phyloP scores from a whole-genome alignment of 257 asterid genomes.

The Haberlea rhodopensis region DNA sequence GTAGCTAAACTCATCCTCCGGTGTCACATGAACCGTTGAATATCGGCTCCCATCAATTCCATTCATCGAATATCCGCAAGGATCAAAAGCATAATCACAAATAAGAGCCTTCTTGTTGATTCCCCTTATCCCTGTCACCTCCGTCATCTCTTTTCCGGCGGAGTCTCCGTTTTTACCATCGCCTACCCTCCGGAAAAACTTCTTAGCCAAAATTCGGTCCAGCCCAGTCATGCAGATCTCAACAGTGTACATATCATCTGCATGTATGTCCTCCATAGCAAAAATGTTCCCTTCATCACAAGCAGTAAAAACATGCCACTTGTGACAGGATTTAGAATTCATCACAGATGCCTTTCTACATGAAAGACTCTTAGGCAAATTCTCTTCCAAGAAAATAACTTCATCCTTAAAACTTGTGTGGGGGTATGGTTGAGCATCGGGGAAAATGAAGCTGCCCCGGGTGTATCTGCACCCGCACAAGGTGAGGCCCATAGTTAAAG shows the following conservation, averaged over 20 bases:
- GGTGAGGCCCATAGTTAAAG: slow-evolving; percentile 51
- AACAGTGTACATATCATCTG: slow-evolving; percentile 45
- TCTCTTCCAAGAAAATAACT: slow-evolving; percentile 50
- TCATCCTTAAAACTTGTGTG: slow-evolving; percentile 77
- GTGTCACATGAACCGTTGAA: slow-evolving; percentile 93
- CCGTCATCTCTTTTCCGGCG: slow-evolving; percentile 83
- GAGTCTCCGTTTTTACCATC: slow-evolving; percentile 61
- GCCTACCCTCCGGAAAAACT: slow-evolving; percentile 53
- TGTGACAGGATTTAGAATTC: slow-evolving; percentile 61
- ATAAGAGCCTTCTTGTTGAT: slow-evolving; percentile 55
- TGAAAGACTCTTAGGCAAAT: slow-evolving; percentile 51
- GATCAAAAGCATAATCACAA: slow-evolving; percentile 89
- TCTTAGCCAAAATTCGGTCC: slow-evolving; percentile 60
- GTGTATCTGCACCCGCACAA: slow-evolving; percentile 79
- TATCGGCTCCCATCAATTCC: slow-evolving; percentile 71
- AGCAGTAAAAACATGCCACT: slow-evolving; percentile 89
- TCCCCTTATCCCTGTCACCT: slow-evolving; percentile 50
- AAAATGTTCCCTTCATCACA: slow-evolving; percentile 33
- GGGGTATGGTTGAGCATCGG: slow-evolving; percentile 76
- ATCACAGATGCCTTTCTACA: slow-evolving; percentile 54
- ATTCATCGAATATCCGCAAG: slow-evolving; percentile 96
- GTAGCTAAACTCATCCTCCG: slow-evolving; percentile 93
- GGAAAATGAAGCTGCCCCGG: slow-evolving; percentile 91
- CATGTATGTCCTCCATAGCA: slow-evolving; percentile 18
- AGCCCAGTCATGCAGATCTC: slow-evolving; percentile 94